Evolutionary conservation across 257 asterid species (phyloP).

Genomic region (Solanum pinnatisectum): DNA sequence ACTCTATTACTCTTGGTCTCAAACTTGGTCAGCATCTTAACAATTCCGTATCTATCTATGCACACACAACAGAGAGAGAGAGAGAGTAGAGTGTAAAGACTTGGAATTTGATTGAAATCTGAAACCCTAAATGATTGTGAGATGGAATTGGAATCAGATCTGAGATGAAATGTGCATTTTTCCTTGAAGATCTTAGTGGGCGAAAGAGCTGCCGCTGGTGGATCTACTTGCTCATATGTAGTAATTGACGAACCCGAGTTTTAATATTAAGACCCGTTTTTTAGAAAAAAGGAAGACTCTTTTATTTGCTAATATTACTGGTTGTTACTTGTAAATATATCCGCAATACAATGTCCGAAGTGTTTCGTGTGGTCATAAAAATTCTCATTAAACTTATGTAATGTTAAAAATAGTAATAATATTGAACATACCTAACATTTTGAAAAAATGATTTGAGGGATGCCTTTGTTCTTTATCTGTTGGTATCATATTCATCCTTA

Average conservation of each 20-base stretch:
- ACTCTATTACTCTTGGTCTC: constrained; percentile 99
- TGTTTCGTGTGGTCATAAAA: background rate
- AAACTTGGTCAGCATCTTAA: constrained; percentile 81
- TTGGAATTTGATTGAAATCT: background rate
- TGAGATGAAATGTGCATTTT: constrained; percentile 7
- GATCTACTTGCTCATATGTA: background rate
- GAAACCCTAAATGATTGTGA: background rate
- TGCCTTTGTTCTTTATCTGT: too few relatives aligned
- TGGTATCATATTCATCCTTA: too few relatives aligned
- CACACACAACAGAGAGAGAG: background rate
- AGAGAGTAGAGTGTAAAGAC: background rate
- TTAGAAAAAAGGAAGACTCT: background rate
- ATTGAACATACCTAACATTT: too few relatives aligned
- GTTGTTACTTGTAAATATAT: background rate
- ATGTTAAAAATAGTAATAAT: too few relatives aligned
- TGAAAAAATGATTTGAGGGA: too few relatives aligned
- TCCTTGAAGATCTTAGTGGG: background rate
- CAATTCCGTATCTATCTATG: background rate
- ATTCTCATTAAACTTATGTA: too few relatives aligned
- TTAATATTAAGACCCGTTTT: background rate
- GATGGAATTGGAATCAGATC: constrained; percentile 17
- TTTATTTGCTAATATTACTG: background rate
- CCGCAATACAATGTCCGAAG: background rate
- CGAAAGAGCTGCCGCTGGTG: background rate
- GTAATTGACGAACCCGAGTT: background rate